phyloP scores from a whole-genome alignment of 2,329 filamentous ascomycete genomes.

The Phialemoniopsis sp. region DNA sequence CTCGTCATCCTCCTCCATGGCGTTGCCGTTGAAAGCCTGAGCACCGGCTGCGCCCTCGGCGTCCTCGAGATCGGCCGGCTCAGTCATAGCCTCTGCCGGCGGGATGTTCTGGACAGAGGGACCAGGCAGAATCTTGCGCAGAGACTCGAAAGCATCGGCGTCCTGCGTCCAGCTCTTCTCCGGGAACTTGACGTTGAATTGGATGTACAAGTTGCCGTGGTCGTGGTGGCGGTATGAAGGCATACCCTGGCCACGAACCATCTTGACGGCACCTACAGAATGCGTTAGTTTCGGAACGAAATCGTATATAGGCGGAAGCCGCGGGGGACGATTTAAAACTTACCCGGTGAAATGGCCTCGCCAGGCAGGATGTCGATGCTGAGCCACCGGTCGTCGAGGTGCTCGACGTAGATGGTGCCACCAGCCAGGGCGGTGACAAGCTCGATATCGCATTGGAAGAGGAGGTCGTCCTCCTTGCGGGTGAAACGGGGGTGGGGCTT shows the following conservation, averaged over 20 bases:
- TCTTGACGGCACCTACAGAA: slow-evolving; percentile 75
- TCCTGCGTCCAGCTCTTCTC: slow-evolving; percentile 67
- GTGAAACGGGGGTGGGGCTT: slow-evolving; percentile 97
- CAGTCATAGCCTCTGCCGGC: slow-evolving; percentile 83
- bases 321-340: slow-evolving; percentile 23
- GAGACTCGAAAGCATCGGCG: slow-evolving; percentile 67
- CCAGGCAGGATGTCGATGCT: slow-evolving; percentile 89
- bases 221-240: slow-evolving; percentile 94
- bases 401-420: slow-evolving; percentile 87
- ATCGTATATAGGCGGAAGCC: neutral
- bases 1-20: slow-evolving; percentile 73
- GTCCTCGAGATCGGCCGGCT: slow-evolving; percentile 83
- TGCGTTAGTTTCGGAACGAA: no score
- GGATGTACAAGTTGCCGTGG: slow-evolving; percentile 92
- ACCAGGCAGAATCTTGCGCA: slow-evolving; percentile 81
- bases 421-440: slow-evolving; percentile 92
- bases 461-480: slow-evolving; percentile 91
- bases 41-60: slow-evolving; percentile 67
- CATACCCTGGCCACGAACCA: slow-evolving; percentile 96
- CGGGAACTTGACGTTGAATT: slow-evolving; percentile 97
- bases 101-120: slow-evolving; percentile 60
- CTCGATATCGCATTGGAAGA: slow-evolving; percentile 94
- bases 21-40: slow-evolving; percentile 62
- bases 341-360: slow-evolving; percentile 91
- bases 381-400: slow-evolving; percentile 96